These are phyloP conservation scores for Jamesozyma lodderae DNA, from an alignment of 805 yeast species.

Conservation along the genomic window DNA sequence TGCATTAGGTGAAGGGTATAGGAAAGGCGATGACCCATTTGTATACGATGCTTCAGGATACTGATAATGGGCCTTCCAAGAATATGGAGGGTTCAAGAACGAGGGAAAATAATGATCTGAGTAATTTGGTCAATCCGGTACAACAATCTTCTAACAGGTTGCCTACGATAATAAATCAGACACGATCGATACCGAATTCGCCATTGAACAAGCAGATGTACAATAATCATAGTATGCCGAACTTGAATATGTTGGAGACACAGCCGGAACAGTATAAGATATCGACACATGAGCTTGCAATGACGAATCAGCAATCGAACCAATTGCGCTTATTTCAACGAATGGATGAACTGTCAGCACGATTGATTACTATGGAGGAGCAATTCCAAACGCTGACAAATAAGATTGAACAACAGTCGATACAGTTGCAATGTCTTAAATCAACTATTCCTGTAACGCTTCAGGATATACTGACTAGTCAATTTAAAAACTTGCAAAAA, in stretches of 20 bases:
- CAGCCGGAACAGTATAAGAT: neutral
- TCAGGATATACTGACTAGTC: conserved; percentile 5
- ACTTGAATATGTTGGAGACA: neutral
- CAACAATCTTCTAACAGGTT: too few relatives aligned
- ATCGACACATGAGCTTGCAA: neutral
- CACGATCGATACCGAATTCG: neutral
- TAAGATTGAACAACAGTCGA: conserved; percentile 18
- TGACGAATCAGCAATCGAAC: neutral
- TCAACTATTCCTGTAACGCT: conserved; percentile 2
- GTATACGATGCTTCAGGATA: too few relatives aligned
- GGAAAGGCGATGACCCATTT: too few relatives aligned
- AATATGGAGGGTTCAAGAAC: too few relatives aligned
- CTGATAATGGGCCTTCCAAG: too few relatives aligned
- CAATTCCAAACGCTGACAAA: conserved; percentile 20
- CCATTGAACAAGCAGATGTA: neutral
- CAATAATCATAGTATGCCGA: conserved; percentile 3
- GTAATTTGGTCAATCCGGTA: too few relatives aligned
- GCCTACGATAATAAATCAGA: too few relatives aligned
- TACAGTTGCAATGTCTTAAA: conserved; percentile 3
- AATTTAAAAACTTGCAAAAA: conserved; percentile 3
- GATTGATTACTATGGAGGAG: conserved; percentile 27
- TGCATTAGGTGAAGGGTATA: too few relatives aligned
- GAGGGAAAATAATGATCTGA: too few relatives aligned
- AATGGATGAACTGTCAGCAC: conserved; percentile 27
- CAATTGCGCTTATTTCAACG: conserved; percentile 25